Base-by-base conservation (phyloP, 1,139 yeast genomes). In the Sugiyamaella japonica region DNA sequence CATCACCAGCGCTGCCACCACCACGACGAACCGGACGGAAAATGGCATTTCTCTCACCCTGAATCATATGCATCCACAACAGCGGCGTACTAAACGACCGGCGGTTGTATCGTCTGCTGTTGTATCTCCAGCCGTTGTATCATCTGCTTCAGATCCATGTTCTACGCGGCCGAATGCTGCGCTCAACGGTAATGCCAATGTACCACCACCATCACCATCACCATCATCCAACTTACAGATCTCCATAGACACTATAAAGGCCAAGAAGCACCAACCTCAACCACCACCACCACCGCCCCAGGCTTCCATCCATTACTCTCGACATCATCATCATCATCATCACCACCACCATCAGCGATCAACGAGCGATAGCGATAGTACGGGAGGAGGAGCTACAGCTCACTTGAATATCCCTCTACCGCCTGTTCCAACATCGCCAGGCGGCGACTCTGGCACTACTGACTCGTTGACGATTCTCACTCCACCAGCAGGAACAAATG, bases 361-460 rank as follows among this genome's bases (percentile, higher is more conserved):
- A 12, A n/a, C 29, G 3, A 23, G 4, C 25, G 49, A 20, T 45
- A n/a, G 31, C 20, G 42, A 4, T 36, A n/a, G n/a, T n/a, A n/a
- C n/a, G n/a, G 42, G 15, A 17, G 12, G 3, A 12, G 48, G 48
- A 5, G 49, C 42, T 5, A 13, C 31, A 23, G 42, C 49, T 13
- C 49, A 45, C 36, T 36, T 45, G 5, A 45, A 45, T 20, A 45
- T 45, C 40, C 49, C 49, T 1, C 23, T 45, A 23, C 49, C 49
- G 1, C 49, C 49, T 15, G 37, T 45, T 36, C 49, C 49, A 2
- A 2, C 31, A 29, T 29, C 34, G n/a, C 34, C 34, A 12, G 34
- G 8, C 7, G 34, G n/a, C n/a, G n/a, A n/a, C n/a, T n/a, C 10
- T 12, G 20, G 13, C 5, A 16, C 9, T 31, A 12, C 42, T 15